A percentile compares a stretch with the other conserved stretches of the same genome.
These are phyloP conservation scores for Boechera retrofracta DNA, from an alignment of 345 rosid genomes.

Conservation along the genomic window DNA sequence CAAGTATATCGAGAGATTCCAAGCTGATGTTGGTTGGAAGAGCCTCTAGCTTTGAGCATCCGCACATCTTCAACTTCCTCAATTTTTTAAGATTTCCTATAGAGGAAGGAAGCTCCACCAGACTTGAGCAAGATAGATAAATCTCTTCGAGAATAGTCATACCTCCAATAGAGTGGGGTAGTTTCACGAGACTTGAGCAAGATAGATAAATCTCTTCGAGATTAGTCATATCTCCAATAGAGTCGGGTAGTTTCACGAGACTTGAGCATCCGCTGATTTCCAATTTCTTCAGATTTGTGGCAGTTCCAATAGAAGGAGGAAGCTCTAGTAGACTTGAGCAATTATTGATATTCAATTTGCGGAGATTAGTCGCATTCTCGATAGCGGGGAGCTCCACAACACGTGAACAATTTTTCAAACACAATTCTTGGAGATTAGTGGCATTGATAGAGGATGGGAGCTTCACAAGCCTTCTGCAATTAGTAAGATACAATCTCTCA, in stretches of 20 bases:
- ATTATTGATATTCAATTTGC: rapidly evolving
- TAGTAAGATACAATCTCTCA: rapidly evolving
- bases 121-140: no score
- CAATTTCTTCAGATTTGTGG: not conserved
- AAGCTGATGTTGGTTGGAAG: not conserved
- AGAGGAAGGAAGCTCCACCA: not conserved
- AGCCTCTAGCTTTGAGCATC: not conserved
- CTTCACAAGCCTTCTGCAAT: not conserved
- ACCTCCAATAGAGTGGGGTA: not conserved
- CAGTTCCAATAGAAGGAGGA: not conserved
- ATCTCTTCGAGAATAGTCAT: not conserved
- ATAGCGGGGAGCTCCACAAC: not conserved
- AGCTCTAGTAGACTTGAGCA: not conserved
- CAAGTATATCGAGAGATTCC: no score
- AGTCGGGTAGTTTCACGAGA: not conserved
- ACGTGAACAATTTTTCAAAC: not conserved
- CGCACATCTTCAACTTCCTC: rapidly evolving
- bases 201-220: no score
- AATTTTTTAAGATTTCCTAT: not conserved
- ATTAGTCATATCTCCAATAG: no score
- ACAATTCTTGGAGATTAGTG: not conserved
- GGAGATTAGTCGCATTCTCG: not conserved
- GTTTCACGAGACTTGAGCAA: no score
- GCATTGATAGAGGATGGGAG: not conserved
- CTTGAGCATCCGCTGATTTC: not conserved